Evolutionary conservation across 345 rosid species (phyloP), one percentile per base, ranked within the genome.

Genomic region (Bretschneidera sinensis): DNA sequence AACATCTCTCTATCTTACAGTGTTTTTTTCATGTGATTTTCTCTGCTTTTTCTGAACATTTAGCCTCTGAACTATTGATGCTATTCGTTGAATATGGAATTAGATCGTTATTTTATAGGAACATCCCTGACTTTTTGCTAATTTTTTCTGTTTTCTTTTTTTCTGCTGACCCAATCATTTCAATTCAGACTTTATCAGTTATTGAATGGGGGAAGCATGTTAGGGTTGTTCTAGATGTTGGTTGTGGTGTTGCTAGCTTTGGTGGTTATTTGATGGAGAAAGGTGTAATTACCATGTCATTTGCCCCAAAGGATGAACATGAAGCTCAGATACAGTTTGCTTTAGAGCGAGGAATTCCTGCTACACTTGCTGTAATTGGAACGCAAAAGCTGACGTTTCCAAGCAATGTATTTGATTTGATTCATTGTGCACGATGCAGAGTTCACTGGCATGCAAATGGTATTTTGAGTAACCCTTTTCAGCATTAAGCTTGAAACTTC

Each of bases 311-410:
- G 72, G 94, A 84, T 77, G 89, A 86, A 57, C 94, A 86, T 34
- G 89, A 86, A 65, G 94, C 94, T 71, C 94, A 84, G 75, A 84
- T 86, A 65, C 87, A 86, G 74, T 84, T 86, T 63, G 87, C 87
- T 66, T 71, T 86, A 20, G 94, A 86, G 73, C 71, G 94, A 39
- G 94, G 94, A 65, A 78, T 86, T 63, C 89, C 89, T 52, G 94
- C 94, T 34, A 79, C 63, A 1, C 81, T 82, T 28, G 75, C 94
- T 18, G 89, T 84, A 21, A 84, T 86, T 19, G 87, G 86, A 50
- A 84, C 94, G 7, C 77, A 73, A 60, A 75, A 68, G 76, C 71
- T 86, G 55, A 56, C 79, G 17, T 86, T 71, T 65, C 87, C 89
- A 0, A 77, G 75, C 48, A 76, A 73, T 24, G 75, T 80, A 10